Conservation (phyloP, 228 moss, liverwort and hornwort genomes). For the Sphagnum magellanicum region DNA sequence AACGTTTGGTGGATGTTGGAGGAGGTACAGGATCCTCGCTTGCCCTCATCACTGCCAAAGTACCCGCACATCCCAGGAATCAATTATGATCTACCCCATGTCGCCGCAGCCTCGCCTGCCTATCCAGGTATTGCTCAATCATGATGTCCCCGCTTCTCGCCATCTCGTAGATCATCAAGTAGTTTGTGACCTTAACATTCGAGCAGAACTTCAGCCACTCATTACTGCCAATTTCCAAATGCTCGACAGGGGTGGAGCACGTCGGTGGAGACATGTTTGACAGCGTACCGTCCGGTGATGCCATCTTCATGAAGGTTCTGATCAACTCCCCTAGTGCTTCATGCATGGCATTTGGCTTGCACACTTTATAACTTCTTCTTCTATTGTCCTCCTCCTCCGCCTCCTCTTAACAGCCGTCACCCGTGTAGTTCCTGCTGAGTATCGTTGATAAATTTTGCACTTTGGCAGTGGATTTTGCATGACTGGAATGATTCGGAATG, state of each 20-base stretch:
- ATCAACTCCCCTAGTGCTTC: too few relatives aligned
- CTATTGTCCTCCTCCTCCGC: too few relatives aligned
- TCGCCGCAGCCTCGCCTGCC: slow-evolving; percentile 14
- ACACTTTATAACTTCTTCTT: too few relatives aligned
- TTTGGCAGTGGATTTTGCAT: too few relatives aligned
- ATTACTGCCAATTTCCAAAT: neutral
- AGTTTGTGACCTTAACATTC: neutral
- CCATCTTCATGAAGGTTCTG: slow-evolving; percentile 27
- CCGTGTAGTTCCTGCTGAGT: too few relatives aligned
- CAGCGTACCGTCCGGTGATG: slow-evolving; percentile 21
- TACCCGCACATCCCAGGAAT: slow-evolving; percentile 17
- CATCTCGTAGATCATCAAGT: neutral
- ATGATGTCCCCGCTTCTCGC: too few relatives aligned
- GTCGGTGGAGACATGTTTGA: slow-evolving; percentile 31
- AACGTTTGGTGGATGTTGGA: slow-evolving; percentile 45
- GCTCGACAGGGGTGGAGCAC: slow-evolving; percentile 26
- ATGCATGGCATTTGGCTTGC: too few relatives aligned
- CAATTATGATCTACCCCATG: slow-evolving; percentile 38
- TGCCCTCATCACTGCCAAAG: slow-evolving; percentile 3
- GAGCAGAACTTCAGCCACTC: neutral
- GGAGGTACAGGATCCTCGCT: slow-evolving; percentile 19
- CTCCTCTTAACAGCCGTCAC: too few relatives aligned
- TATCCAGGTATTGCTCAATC: slow-evolving; percentile 6
- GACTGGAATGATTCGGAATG: too few relatives aligned
- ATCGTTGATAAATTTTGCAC: too few relatives aligned